phyloP scores from a whole-genome alignment of 352 stramenopile genomes.

The Globisporangium apiculatum region DNA sequence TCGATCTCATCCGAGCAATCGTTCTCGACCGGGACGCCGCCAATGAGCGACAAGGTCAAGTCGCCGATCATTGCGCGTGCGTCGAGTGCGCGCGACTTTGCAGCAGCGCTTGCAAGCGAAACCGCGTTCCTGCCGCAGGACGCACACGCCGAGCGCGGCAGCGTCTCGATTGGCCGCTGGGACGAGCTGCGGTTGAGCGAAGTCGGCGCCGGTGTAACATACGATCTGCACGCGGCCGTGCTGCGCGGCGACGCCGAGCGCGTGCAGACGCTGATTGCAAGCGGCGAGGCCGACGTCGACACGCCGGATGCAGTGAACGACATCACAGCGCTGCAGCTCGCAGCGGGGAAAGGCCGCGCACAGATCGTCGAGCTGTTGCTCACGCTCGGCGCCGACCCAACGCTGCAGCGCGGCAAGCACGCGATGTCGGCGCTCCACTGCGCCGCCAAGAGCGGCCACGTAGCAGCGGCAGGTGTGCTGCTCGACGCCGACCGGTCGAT shows the following conservation, averaged over 20 bases:
- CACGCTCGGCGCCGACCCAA: conserved; percentile 3
- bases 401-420: conserved; percentile 7
- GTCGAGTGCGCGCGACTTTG: conserved; percentile 15
- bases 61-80: conserved; percentile 7
- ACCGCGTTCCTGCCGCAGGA: conserved; percentile 11
- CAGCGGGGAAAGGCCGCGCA: conserved; percentile 7
- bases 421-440: conserved; percentile 10
- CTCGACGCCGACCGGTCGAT: neutral
- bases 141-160: conserved; percentile 7
- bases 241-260: conserved; percentile 6
- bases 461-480: neutral
- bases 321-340: conserved; percentile 14
- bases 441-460: conserved; percentile 11
- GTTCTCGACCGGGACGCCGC: neutral
- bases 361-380: conserved; percentile 11
- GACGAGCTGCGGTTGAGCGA: conserved; percentile 9
- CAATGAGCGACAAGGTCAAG: neutral
- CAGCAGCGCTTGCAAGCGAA: conserved; percentile 5
- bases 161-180: neutral
- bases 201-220: neutral
- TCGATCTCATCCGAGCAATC: neutral
- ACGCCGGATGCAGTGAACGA: conserved; percentile 2
- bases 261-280: conserved; percentile 6
- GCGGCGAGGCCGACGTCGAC: conserved; percentile 11
- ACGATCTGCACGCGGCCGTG: conserved; percentile 11